Evolutionary conservation across 2,329 filamentous ascomycete genomes (phyloP).

Genomic region (Tolypocladium amazonense): DNA sequence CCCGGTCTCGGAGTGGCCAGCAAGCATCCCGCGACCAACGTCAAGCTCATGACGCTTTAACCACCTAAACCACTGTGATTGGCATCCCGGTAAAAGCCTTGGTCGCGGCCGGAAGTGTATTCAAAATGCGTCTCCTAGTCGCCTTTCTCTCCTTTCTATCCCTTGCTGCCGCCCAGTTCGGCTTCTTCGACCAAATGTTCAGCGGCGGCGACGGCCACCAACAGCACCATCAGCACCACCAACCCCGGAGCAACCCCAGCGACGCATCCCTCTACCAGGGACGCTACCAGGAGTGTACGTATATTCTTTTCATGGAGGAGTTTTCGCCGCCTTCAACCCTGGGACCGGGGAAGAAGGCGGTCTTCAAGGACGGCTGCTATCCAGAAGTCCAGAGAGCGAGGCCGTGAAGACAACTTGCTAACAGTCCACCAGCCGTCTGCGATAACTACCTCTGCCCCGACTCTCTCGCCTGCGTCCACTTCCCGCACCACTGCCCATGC

Average conservation of each 20-base stretch:
- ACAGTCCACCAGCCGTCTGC: constrained; percentile 54
- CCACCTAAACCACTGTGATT: neutral
- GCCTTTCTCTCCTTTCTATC: constrained; percentile 49
- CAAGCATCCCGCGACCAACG: neutral
- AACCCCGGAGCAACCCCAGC: constrained; percentile 66
- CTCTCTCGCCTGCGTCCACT: constrained; percentile 88
- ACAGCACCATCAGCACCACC: constrained; percentile 42
- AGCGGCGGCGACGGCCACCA: constrained; percentile 41
- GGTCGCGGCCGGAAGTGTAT: neutral
- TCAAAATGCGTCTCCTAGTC: constrained; percentile 23
- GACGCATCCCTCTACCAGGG: constrained; percentile 73
- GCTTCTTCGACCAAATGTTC: constrained; percentile 98
- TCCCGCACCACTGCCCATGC: constrained; percentile 95
- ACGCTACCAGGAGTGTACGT: constrained; percentile 55
- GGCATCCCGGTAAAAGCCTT: neutral
- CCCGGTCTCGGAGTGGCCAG: neutral
- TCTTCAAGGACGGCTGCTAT: neutral
- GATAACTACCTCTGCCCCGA: constrained; percentile 90
- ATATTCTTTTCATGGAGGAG: neutral
- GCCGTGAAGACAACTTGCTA: neutral
- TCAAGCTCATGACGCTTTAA: neutral
- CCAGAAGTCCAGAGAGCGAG: neutral
- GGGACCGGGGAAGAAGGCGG: too few species aligned
- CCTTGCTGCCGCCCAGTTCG: constrained; percentile 68
- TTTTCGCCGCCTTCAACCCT: neutral